Evolutionary conservation across 2,329 filamentous ascomycete species (phyloP), one percentile per base, ranked within the genome.

Genomic region (Aspergillus intermedius): DNA sequence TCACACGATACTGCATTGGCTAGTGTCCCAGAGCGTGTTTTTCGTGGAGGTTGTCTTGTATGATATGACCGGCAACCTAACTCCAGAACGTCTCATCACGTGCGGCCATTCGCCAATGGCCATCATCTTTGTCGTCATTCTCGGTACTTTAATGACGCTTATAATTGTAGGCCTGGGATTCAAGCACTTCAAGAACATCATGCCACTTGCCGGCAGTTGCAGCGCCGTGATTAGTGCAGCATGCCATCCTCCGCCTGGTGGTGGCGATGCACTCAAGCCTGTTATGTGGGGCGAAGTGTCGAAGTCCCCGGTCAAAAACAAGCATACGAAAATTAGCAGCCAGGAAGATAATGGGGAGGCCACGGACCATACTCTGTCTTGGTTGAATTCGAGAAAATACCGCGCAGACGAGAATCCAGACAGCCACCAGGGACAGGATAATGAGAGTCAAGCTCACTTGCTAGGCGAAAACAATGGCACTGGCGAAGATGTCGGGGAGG

Each of bases 1-100:
- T 2, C 67, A 62, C 1, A 61, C 58, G 0, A 1, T 71, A 1
- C 55, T 77, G 44, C 73, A 77, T 51, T 77, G 73, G 73, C 60
- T 77, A 9, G 56, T 74, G 4, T 77, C 72, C 1, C 70, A 74
- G 51, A 68, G 68, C 22, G 49, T 74, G 2, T 77, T 75, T 54
- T 53, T 52, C 5, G 52, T 57, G 1, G 21, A 49, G 25, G 23
- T 30, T 73, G 2, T 55, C 8, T 10, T 51, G 65, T 45, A 34
- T 32, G 30, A 35, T 67, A 0, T 58, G 65, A 2, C 61, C 69
- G 37, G 46, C 5, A 41, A 44, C 23, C 37, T 10, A 19, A 9
- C 25, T 2, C 45, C 2, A 28, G 50, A 4, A 19, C 54, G 2
- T n/a, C 52, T n/a, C 45, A 21, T 12, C 12, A 12, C 30, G 43